Conservation (phyloP, 257 asterid genomes). For the Capsicum baccatum region DNA sequence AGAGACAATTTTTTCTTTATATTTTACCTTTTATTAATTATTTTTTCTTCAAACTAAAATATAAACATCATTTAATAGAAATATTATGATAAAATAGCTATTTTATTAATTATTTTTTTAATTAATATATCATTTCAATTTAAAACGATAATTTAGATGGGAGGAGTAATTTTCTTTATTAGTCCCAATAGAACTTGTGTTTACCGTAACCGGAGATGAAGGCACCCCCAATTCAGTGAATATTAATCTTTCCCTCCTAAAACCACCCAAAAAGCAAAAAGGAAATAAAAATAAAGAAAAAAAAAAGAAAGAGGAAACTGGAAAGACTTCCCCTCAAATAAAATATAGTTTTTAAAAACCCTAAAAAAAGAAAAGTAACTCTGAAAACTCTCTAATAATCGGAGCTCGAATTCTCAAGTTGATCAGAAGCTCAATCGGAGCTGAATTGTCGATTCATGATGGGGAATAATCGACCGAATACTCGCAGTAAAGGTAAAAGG, state of each 20-base stretch:
- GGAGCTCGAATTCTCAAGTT: background rate
- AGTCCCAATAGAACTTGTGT: conserved; percentile 3
- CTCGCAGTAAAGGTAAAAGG: conserved; percentile 92
- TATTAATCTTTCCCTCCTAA: conserved; percentile 28
- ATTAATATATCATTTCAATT: too few species aligned
- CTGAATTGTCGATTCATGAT: conserved; percentile 22
- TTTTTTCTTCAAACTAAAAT: too few species aligned
- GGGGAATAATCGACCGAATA: conserved; percentile 83
- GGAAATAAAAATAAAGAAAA: background rate
- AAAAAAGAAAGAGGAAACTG: background rate
- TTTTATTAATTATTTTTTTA: too few species aligned
- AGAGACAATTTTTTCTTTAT: too few species aligned
- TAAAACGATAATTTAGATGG: too few species aligned
- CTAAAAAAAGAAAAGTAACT: background rate
- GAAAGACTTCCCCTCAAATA: conserved; percentile 31
- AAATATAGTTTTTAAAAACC: background rate
- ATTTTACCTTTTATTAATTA: too few species aligned
- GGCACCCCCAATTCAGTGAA: conserved; percentile 14
- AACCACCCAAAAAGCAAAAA: conserved; percentile 7
- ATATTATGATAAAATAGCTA: too few species aligned
- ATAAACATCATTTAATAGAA: too few species aligned
- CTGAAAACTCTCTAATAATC: conserved; percentile 16
- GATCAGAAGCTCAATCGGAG: conserved; percentile 21
- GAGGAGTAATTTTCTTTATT: background rate
- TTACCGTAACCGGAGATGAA: background rate